Conservation (phyloP, 805 yeast genomes). For the Groenewaldozyma salmanticensis region DNA sequence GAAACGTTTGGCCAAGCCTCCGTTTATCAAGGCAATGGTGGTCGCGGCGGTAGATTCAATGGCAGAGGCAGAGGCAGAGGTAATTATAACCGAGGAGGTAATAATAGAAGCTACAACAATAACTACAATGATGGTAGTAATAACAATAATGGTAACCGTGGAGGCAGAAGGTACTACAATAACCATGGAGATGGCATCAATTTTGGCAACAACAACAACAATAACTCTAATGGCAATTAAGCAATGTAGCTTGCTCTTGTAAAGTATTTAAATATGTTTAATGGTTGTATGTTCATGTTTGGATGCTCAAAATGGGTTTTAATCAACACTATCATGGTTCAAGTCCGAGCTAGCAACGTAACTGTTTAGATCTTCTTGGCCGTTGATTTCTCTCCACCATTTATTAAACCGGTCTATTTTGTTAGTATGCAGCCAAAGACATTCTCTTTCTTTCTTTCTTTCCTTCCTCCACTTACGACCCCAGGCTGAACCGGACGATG, state of each 20-base stretch:
- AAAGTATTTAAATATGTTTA: too few relatives aligned
- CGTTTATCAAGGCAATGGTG: constrained; percentile 34
- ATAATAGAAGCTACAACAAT: too few relatives aligned
- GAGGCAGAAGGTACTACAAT: neutral
- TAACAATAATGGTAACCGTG: constrained; percentile 1
- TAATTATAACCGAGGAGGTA: neutral
- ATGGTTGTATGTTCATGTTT: too few relatives aligned
- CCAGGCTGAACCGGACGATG: constrained; percentile 10
- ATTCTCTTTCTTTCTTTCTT: neutral
- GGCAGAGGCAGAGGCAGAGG: constrained; percentile 30
- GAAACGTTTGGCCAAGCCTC: constrained; percentile 79
- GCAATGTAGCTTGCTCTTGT: too few relatives aligned
- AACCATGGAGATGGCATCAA: neutral
- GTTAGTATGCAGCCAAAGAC: neutral
- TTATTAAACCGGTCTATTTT: constrained; percentile 3
- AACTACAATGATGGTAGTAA: too few relatives aligned
- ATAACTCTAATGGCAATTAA: too few relatives aligned
- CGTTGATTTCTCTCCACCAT: constrained; percentile 11
- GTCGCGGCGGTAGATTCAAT: constrained; percentile 48
- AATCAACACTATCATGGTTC: too few relatives aligned
- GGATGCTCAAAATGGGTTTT: too few relatives aligned
- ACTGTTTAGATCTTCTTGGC: too few relatives aligned
- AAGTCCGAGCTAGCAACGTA: too few relatives aligned
- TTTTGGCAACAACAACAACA: too few relatives aligned
- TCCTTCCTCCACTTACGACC: constrained; percentile 11